These are phyloP conservation scores for Drechmeria coniospora DNA, from an alignment of 2,329 filamentous ascomycete species.

Conservation along the genomic window DNA sequence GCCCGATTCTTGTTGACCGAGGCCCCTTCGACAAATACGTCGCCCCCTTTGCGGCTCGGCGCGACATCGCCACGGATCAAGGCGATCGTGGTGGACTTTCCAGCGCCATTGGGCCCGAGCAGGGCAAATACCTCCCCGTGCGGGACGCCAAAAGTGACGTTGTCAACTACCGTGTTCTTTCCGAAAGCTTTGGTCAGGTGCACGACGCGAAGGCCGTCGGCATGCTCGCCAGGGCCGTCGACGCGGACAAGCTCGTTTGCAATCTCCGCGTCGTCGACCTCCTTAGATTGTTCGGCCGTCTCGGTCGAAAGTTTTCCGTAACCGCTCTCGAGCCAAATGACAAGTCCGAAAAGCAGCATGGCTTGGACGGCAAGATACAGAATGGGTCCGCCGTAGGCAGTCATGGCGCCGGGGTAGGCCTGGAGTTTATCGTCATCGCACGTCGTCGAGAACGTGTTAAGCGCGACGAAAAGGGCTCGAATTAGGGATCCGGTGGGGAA, in stretches of 20 bases:
- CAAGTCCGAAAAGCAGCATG: conserved; percentile 47
- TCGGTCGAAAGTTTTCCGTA: conserved; percentile 5
- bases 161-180: conserved; percentile 48
- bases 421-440: conserved; percentile 42
- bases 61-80: conserved; percentile 79
- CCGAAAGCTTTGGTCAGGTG: conserved; percentile 56
- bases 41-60: conserved; percentile 54
- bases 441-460: conserved; percentile 66
- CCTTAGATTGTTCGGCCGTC: conserved; percentile 5
- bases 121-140: conserved; percentile 77
- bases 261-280: conserved; percentile 12
- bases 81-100: conserved; percentile 80
- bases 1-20: conserved; percentile 61
- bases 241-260: conserved; percentile 12
- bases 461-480: conserved; percentile 52
- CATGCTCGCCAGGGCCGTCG: conserved; percentile 12
- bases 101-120: conserved; percentile 80
- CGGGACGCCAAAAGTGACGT: conserved; percentile 65
- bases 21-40: conserved; percentile 64
- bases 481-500: conserved; percentile 33
- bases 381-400: conserved; percentile 65
- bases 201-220: conserved; percentile 42
- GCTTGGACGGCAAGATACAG: conserved; percentile 62
- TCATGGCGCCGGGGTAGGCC: conserved; percentile 46
- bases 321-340: conserved; percentile 66